phyloP scores from a whole-genome alignment of 768 basidiomycete genomes.

The Trametes cinnabarina region DNA sequence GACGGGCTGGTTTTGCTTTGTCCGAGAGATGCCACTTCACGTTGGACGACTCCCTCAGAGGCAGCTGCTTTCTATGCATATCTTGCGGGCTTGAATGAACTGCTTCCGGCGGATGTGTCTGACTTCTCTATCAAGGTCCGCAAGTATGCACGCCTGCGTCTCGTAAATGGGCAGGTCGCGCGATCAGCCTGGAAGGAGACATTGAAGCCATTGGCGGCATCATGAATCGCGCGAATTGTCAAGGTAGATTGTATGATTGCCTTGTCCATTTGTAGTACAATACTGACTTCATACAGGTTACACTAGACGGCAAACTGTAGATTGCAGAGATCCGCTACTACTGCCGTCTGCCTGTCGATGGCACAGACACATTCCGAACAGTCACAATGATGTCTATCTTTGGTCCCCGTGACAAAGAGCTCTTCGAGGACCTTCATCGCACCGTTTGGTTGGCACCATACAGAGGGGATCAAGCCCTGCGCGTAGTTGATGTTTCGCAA shows the following conservation, averaged over 20 bases:
- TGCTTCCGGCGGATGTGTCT: background rate
- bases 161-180: slow-evolving; percentile 40
- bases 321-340: background rate
- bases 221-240: slow-evolving; percentile 29
- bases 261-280: background rate
- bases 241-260: background rate
- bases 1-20: background rate
- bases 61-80: background rate
- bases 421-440: background rate
- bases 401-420: background rate
- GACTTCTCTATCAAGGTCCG: background rate
- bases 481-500: background rate
- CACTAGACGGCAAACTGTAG: background rate
- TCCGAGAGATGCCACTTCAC: background rate
- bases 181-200: slow-evolving; percentile 34
- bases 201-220: slow-evolving; percentile 15
- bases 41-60: background rate
- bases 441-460: background rate
- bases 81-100: background rate
- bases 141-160: slow-evolving; percentile 27
- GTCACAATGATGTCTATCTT: background rate
- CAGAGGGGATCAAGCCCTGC: background rate
- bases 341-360: background rate
- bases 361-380: background rate
- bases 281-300: background rate